Percentiles rank a stretch among this genome's conserved stretches.
Evolutionary conservation across 345 rosid species (phyloP).

Genomic region (Jatropha curcas): DNA sequence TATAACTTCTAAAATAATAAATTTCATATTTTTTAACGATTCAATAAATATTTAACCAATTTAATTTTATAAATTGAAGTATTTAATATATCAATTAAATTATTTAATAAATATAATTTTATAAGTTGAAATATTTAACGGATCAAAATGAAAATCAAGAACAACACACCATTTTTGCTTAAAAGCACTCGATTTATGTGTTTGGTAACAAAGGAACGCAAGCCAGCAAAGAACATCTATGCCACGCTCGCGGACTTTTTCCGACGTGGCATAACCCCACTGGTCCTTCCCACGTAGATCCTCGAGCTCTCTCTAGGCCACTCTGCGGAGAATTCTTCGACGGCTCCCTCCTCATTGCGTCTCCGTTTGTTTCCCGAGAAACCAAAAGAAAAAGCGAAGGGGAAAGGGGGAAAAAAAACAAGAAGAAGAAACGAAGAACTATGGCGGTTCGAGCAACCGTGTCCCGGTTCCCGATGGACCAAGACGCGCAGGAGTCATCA

Average conservation of each 20-base stretch:
- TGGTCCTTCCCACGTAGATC: constrained; percentile 18
- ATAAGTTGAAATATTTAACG: no score
- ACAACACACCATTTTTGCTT: no score
- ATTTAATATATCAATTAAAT: no score
- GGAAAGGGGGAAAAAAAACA: background rate
- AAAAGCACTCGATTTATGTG: no score
- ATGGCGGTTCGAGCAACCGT: constrained; percentile 92
- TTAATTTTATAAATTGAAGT: no score
- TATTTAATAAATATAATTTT: no score
- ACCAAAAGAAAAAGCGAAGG: background rate
- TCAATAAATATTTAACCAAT: no score
- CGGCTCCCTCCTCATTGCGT: background rate
- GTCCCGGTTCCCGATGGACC: constrained; percentile 74
- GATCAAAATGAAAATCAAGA: no score
- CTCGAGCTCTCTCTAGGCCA: background rate
- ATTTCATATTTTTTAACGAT: no score
- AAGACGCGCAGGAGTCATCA: constrained; percentile 73
- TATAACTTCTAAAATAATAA: no score
- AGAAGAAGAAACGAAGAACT: background rate
- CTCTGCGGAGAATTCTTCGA: background rate
- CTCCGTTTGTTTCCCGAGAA: constrained; percentile 24
- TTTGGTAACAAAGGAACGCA: background rate
- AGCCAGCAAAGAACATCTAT: background rate
- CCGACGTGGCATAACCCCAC: constrained; percentile 20
- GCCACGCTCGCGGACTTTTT: background rate